Conservation (phyloP, 23 red algal species). For the Agarophyton chilense region DNA sequence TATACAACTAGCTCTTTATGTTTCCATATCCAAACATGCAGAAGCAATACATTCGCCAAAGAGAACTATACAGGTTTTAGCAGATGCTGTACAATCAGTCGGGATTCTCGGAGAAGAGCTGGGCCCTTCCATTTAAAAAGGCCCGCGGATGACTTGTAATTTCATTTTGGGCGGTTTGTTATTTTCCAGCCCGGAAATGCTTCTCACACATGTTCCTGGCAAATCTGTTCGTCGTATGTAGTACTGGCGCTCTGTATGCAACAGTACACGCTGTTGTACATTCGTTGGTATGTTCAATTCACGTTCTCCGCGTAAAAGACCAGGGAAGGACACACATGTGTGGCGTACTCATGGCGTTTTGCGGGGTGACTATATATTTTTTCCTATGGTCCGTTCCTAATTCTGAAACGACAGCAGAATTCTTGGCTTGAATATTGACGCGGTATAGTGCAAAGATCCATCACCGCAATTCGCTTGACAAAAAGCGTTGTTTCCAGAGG, state of each 20-base stretch:
- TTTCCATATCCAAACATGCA: background rate
- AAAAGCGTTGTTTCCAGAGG: too few relatives aligned
- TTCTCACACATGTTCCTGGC: background rate
- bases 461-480: too few relatives aligned
- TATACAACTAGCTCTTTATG: background rate
- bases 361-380: too few relatives aligned
- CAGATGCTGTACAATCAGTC: background rate
- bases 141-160: slow-evolving; percentile 13
- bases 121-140: background rate
- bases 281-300: background rate
- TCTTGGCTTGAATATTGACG: too few relatives aligned
- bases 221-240: too few relatives aligned
- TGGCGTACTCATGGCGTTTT: too few relatives aligned
- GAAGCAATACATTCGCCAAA: background rate
- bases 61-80: background rate
- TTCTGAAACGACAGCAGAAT: too few relatives aligned
- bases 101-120: background rate
- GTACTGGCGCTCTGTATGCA: background rate
- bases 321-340: too few relatives aligned
- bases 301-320: background rate
- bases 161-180: background rate
- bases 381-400: too few relatives aligned
- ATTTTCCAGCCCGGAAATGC: background rate
- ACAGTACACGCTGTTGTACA: background rate
- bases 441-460: too few relatives aligned